Base-by-base conservation (phyloP, 257 asterid genomes). In the Plectranthus barbatus region DNA sequence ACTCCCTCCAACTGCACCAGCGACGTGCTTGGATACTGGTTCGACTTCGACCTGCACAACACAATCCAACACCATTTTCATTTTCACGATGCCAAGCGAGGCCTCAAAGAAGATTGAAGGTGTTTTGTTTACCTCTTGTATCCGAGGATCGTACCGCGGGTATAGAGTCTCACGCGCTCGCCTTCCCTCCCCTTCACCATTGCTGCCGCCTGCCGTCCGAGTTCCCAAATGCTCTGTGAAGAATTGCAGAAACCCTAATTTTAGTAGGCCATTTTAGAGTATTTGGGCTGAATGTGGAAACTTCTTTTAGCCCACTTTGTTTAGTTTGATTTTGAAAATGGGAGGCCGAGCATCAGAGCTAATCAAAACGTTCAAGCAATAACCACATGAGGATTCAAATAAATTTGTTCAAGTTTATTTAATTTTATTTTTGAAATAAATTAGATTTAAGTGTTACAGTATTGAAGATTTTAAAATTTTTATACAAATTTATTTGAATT, bases 1-100 rank as follows among this genome's bases (percentile, higher is more conserved):
- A 84, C 92, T 56, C 92, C 92, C 64, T 84, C 92, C 17, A 84
- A 71, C 83, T 84, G 92, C 42, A 84, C 46, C 77, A 84, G 40
- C 23, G 92, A 65, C 29, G 94, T 88, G 81, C 79, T 91, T 7
- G 98, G 98, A 11, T 91, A 91, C 90, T 91, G 98, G 70, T 84
- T 84, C 69, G 92, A 84, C 42, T 84, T 84, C 62, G 92, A 84
- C 75, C 88, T 79, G 46, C 18, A 48, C 6, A 47, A 5, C 19
- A 6, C 34, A 14, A 67, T 26, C 49, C 45, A 9, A 88, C 21
- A n/a, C 44, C 13, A 4, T 11, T 11, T 11, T 2, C 6, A 9
- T 91, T 62, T 23, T 4, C 29, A 37, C 12, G 4, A 11, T 1
- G n/a, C 12, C 13, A 37, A 37, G 10, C 44, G 4, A 13, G 44